A percentile compares a stretch with the other conserved stretches of the same genome.
Evolutionary conservation across 208 protist species (phyloP).

Genomic region (Leishmania arabica): DNA sequence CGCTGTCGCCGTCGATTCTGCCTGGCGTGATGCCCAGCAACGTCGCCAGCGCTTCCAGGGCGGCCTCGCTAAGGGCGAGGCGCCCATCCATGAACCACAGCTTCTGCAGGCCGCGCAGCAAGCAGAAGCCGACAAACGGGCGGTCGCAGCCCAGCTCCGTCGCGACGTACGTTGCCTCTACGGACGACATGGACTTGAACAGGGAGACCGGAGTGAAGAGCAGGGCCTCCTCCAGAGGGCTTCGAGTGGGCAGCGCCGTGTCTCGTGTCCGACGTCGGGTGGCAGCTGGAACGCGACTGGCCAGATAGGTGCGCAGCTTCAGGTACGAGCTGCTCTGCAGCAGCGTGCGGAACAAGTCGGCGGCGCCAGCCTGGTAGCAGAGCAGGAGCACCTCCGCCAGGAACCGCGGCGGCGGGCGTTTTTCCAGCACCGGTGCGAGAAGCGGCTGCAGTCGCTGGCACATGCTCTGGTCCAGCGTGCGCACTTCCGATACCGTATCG

Average conservation of each 20-base stretch:
- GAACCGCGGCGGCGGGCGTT: constrained; percentile 17
- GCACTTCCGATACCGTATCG: constrained; percentile 33
- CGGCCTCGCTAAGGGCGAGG: not conserved
- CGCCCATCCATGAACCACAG: constrained; percentile 10
- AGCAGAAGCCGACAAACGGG: constrained; percentile 61
- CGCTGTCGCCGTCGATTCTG: constrained; percentile 2
- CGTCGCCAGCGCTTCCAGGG: constrained; percentile 9
- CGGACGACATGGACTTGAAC: constrained; percentile 37
- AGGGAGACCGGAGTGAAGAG: constrained; percentile 44
- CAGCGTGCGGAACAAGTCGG: constrained; percentile 29
- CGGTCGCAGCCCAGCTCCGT: constrained; percentile 76
- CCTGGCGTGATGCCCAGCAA: constrained; percentile 8
- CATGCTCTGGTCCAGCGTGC: constrained; percentile 24
- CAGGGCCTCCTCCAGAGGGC: constrained; percentile 46
- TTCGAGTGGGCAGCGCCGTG: constrained; percentile 13
- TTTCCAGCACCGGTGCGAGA: not conserved
- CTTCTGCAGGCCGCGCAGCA: constrained; percentile 37
- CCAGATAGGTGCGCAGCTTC: constrained; percentile 46
- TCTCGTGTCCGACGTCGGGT: constrained; percentile 16
- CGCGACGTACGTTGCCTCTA: constrained; percentile 62
- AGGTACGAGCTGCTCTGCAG: constrained; percentile 41
- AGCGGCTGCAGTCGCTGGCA: constrained; percentile 25
- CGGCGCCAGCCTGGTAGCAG: constrained; percentile 51
- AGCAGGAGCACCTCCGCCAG: constrained; percentile 47
- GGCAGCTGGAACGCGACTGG: constrained; percentile 33